Base-by-base conservation (phyloP, 2,329 filamentous ascomycete genomes). In the Clonostachys solani region DNA sequence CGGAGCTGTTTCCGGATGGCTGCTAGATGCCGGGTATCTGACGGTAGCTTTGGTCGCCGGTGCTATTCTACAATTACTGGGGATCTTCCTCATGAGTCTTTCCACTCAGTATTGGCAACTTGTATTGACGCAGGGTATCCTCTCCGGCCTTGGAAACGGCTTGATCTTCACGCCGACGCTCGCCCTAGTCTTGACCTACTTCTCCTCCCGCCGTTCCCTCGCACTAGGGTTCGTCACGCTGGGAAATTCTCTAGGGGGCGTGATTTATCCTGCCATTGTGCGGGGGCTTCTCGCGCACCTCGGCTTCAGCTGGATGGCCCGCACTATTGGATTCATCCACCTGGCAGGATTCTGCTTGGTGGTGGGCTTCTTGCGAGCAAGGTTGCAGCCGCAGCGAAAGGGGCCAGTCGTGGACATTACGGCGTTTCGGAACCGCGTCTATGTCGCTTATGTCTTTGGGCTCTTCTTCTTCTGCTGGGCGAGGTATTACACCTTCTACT, bases 171-270 rank as follows among this genome's bases (percentile, higher is more conserved):
- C 83, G 43, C 81, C 86, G 0, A 71, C 76, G 40, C 73, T 89
- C 33, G 79, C 84, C 3, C 76, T 86, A 4, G 66, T 88, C 3
- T 78, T 83, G 5, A 84, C 84, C 12, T 89, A 88, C 55, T 88
- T 87, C 57, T 67, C 65, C 46, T 71, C 65, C 41, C 76, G 71
- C 50, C 72, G 80, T 40, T 74, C 77, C 1, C 63, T 87, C 3
- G 83, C 79, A 10, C 75, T 87, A 45, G 84, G 84, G 13, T 61
- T 87, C 16, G 73, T 77, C 2, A 80, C 83, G 1, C 72, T 73
- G 18, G 84, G 84, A 10, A 78, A 75, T 45, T 78, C 75, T 18
- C 72, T 83, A 10, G 81, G 81, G 9, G 80, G 80, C 3, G 66
- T 84, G 3, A 60, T 84, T 9, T 84, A 80, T 54, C 81, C 81